These are phyloP conservation scores for Gossypium ekmanianum DNA, from an alignment of 345 rosid species.

Conservation along the genomic window DNA sequence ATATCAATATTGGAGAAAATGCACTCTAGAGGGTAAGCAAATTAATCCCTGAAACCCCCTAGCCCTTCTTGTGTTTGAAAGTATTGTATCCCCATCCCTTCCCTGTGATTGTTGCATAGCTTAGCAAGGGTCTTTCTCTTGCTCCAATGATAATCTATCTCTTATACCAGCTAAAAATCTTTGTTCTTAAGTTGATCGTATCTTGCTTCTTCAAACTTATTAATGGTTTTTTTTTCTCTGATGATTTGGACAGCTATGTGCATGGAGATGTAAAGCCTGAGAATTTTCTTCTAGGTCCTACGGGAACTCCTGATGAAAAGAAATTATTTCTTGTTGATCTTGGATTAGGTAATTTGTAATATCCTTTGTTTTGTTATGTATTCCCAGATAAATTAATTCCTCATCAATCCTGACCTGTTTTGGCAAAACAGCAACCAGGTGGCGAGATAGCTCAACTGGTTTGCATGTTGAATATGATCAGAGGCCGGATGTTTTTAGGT, in stretches of 20 bases:
- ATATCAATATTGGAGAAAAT: constrained; percentile 69
- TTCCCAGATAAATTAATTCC: background rate
- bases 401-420: constrained; percentile 11
- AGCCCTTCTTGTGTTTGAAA: background rate
- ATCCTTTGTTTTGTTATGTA: background rate
- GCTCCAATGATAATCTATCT: background rate
- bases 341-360: constrained; percentile 51
- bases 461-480: constrained; percentile 73
- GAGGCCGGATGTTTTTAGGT: constrained; percentile 83
- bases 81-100: background rate
- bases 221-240: background rate
- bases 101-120: background rate
- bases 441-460: constrained; percentile 54
- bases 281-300: constrained; percentile 66
- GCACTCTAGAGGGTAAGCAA: constrained; percentile 61
- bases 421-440: constrained; percentile 48
- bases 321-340: constrained; percentile 63
- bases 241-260: constrained; percentile 44
- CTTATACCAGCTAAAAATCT: background rate
- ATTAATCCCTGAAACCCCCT: background rate
- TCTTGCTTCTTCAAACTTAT: constrained; percentile 2
- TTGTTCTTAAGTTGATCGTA: background rate
- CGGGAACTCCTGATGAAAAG: constrained; percentile 57
- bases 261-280: constrained; percentile 84
- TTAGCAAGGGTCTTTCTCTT: background rate